These are phyloP conservation scores for Decorospora gaudefroyi DNA, from an alignment of 2,329 filamentous ascomycete species.

Conservation along the genomic window DNA sequence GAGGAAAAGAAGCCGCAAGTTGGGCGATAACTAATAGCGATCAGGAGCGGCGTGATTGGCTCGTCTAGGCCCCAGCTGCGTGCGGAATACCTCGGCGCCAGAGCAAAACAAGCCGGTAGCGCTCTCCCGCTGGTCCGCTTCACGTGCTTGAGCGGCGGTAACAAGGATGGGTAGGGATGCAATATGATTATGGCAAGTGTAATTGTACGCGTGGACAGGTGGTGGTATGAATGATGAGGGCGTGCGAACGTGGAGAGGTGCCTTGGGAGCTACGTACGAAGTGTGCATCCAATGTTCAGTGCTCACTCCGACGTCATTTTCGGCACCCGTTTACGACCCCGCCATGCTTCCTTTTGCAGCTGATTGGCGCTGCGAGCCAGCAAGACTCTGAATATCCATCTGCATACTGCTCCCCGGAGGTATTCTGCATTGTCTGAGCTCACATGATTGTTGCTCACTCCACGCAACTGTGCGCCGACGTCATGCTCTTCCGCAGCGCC, in stretches of 20 bases:
- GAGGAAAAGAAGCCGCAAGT: constrained; percentile 41
- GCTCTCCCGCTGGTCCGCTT: constrained; percentile 42
- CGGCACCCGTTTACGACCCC: constrained; percentile 10
- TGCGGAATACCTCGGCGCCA: constrained; percentile 38
- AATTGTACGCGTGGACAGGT: no score
- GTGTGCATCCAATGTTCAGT: no score
- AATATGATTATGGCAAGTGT: constrained; percentile 11
- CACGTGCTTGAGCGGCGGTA: constrained; percentile 30
- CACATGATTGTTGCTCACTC: no score
- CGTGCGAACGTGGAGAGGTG: background rate
- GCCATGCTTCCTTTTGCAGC: constrained; percentile 8
- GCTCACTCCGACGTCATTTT: constrained; percentile 16
- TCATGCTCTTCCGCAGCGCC: no score
- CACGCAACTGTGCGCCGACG: no score
- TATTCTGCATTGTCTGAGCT: no score
- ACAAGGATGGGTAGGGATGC: constrained; percentile 24
- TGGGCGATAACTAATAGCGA: constrained; percentile 45
- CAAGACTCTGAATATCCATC: no score
- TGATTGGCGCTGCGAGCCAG: constrained; percentile 8
- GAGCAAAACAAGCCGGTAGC: constrained; percentile 29
- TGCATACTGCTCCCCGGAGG: no score
- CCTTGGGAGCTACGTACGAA: background rate
- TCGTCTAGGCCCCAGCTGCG: constrained; percentile 27
- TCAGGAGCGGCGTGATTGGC: constrained; percentile 40
- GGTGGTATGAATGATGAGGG: no score